Evolutionary conservation across 306 rosid genomes (phyloP).

Genomic region (Canavalia gladiata): DNA sequence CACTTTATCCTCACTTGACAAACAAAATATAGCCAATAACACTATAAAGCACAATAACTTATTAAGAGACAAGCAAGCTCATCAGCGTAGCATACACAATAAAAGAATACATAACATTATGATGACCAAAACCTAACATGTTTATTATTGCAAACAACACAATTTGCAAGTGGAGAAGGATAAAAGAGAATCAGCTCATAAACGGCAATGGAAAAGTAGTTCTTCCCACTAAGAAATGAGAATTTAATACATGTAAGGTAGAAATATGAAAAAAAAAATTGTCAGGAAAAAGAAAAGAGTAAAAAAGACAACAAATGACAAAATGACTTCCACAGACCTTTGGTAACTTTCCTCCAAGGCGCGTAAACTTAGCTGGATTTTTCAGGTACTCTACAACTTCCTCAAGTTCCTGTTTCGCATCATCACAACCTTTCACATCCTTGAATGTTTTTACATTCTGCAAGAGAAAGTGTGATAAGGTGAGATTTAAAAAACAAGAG

Average conservation of each 20-base stretch:
- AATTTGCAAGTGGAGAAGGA: constrained; percentile 38
- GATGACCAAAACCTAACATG: constrained; percentile 37
- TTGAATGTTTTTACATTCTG: constrained; percentile 99
- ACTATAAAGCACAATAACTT: constrained; percentile 26
- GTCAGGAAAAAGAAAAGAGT: not conserved
- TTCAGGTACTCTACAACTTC: constrained; percentile 98
- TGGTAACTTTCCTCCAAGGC: constrained; percentile 98
- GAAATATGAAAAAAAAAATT: constrained; percentile 31
- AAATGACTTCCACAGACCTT: constrained; percentile 69
- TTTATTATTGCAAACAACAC: constrained; percentile 33
- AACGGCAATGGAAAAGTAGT: not conserved
- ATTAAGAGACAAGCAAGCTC: constrained; percentile 38
- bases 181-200: constrained; percentile 25
- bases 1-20: constrained; percentile 49
- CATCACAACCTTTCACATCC: constrained; percentile 99
- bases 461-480: constrained; percentile 18
- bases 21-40: constrained; percentile 28
- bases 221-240: constrained; percentile 25
- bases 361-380: constrained; percentile 95
- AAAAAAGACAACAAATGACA: constrained; percentile 13
- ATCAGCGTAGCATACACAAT: constrained; percentile 29
- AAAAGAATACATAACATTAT: constrained; percentile 17
- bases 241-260: constrained; percentile 12
- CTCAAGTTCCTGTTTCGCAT: constrained; percentile 99
- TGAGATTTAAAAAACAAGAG: constrained; percentile 17